Base-by-base conservation (phyloP, 768 basidiomycete genomes). In the Phlebiopsis gigantea region DNA sequence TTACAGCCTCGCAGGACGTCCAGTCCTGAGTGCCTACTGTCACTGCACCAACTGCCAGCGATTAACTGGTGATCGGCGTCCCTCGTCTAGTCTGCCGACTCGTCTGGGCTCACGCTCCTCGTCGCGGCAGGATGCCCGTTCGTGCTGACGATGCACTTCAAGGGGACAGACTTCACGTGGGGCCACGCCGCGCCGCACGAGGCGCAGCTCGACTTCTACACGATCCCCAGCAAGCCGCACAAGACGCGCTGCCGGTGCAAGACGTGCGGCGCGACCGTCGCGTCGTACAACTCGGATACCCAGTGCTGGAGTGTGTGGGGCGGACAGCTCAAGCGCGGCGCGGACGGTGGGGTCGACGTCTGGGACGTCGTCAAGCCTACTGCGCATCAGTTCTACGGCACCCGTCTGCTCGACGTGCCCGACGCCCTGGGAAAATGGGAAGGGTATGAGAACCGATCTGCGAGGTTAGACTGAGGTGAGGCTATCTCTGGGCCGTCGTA, bases 1-100 rank as follows among this genome's bases (percentile, higher is more conserved):
- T 0, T 87, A 81, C 59, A 58, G 72, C 46, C 72, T 83, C 1
- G 67, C 66, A 10, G 80, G 79, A 1, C 67, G 65, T 30, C 83
- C 85, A 0, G 61, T 79, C 3, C 69, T 81, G 30, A 80, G 79
- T 59, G 84, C 81, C 5, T 87, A 81, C 63, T 88, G 84, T 60
- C 87, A 88, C 63, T 89, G 87, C 64, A 82, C 82, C 3, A 66
- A 77, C n/a, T 89, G 87, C 63, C 87, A 88, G 67, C 72, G 78
- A 41, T 65, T 86, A 50, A 80, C 71, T 61, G 81, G 84, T 79
- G 73, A 44, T 15, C 28, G 21, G 4, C 10, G 12, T 30, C 29
- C 21, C 39, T 47, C 10, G 46, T 8, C 29, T 34, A 17, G 28
- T 9, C 14, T 24, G 21, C 25, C 19, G 52, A 22, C 8, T 41